Evolutionary conservation across 2,329 filamentous ascomycete genomes (phyloP), one percentile per base, ranked within the genome.

Genomic region (Diaporthe amygdali): DNA sequence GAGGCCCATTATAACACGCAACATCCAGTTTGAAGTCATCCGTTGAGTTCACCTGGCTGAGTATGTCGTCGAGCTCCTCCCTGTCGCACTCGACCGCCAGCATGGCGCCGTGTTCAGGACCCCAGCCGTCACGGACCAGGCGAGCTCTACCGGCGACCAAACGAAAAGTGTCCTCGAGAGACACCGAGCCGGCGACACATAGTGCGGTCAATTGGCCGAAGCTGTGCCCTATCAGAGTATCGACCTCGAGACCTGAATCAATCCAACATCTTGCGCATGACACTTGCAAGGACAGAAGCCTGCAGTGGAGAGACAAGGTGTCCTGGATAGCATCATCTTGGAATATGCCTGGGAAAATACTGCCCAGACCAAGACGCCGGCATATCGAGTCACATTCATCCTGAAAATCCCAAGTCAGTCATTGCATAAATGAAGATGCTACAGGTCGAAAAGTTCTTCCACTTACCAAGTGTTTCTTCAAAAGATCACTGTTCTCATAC

Each of bases 201-300:
- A 82, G 68, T 2, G 80, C 81, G 0, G 79, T 80, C 2, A 82
- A 68, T 68, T 83, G 76, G 10, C 81, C 81, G 67, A 83, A 77
- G 73, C 80, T 81, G 68, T 82, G 81, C 0, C 81, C 82, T 12
- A 84, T 69, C 8, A 84, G 51, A 1, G 77, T 76, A 4, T 75
- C 74, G 1, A 81, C 75, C 15, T 77, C 39, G 0, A 84, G 46
- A 27, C 78, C 76, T 72, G 74, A 73, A 49, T 79, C 75, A 22
- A 79, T 77, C 82, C 83, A 84, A 3, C 74, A 68, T 39, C 72
- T 76, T 0, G 82, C 81, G 46, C 76, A 79, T 0, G 83, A 73
- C 54, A 82, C 82, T 56, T 84, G 81, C 12, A 81, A 49, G 0
- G 81, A 75, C 59, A 84, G 83, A 0, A 83, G 71, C 49, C 76